Evolutionary conservation across 495 filamentous ascomycete species (phyloP).

Genomic region (Tuber melanosporum): DNA sequence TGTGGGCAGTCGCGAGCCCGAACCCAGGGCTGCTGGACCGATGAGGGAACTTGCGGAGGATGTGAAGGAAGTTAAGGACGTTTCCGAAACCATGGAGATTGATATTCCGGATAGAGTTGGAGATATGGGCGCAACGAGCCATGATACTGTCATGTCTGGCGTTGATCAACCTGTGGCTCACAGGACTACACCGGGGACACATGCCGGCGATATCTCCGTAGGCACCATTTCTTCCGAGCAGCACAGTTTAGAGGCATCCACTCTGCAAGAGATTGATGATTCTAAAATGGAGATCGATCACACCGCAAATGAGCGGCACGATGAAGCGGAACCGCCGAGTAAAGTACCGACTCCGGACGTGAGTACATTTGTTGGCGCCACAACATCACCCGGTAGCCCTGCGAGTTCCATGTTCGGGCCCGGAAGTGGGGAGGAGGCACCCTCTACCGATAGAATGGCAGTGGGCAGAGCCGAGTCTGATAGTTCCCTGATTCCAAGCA

Average conservation of each 20-base stretch:
- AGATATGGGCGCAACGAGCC: neutral
- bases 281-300: constrained; percentile 2
- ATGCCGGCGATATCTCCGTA: neutral
- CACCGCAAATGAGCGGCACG: neutral
- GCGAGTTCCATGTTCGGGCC: neutral
- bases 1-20: constrained; percentile 33
- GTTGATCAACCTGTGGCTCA: neutral
- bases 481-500: neutral
- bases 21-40: constrained; percentile 6
- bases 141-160: neutral
- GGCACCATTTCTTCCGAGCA: neutral
- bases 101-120: neutral
- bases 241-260: neutral
- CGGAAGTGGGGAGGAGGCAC: neutral
- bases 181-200: neutral
- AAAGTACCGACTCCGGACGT: neutral
- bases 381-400: neutral
- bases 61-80: constrained; percentile 9
- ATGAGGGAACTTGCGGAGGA: constrained; percentile 5
- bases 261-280: constrained; percentile 1
- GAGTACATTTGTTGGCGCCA: neutral
- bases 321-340: neutral
- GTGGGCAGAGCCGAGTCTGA: neutral
- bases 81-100: neutral
- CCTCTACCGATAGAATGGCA: neutral